Conservation (phyloP, 345 rosid genomes). For the Limnanthes douglasii region DNA sequence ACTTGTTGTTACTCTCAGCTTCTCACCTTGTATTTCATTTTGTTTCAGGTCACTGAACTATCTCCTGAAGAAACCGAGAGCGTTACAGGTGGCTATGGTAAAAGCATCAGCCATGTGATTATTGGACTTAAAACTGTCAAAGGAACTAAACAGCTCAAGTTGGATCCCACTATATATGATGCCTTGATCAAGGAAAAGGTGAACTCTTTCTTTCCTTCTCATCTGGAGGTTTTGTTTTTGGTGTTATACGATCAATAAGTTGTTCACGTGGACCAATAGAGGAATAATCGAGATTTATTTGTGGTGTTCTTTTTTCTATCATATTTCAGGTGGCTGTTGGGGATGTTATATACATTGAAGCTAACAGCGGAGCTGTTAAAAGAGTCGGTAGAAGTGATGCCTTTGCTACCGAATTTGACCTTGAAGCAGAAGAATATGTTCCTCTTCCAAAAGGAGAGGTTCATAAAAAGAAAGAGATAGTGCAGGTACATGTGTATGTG, state of each 20-base stretch:
- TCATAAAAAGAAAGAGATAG: conserved; percentile 97
- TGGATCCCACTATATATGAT: conserved; percentile 95
- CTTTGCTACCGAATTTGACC: conserved; percentile 91
- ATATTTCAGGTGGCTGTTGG: conserved; percentile 82
- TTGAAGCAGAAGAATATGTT: conserved; percentile 98
- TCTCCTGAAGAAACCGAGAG: conserved; percentile 99
- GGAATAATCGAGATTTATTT: too few species aligned
- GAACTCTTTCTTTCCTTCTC: conserved; percentile 12
- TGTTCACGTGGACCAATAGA: too few species aligned
- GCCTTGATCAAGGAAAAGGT: conserved; percentile 97
- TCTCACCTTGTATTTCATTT: conserved; percentile 7
- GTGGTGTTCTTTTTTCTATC: too few species aligned
- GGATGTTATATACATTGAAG: conserved; percentile 95
- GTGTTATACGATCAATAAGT: too few species aligned
- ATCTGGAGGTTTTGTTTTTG: too few species aligned
- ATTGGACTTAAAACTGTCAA: conserved; percentile 92
- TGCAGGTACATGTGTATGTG: conserved; percentile 67
- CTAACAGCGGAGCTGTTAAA: conserved; percentile 96
- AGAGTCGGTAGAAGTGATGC: conserved; percentile 97
- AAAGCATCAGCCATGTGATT: conserved; percentile 94
- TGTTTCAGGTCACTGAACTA: conserved; percentile 86
- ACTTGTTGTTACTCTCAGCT: background rate
- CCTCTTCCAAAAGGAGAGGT: conserved; percentile 99
- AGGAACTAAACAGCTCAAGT: conserved; percentile 91
- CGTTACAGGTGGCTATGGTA: conserved; percentile 87